A percentile compares a stretch with the other conserved stretches of the same genome.
Conservation (phyloP, 768 basidiomycete species). For the Suillus fuscotomentosus region DNA sequence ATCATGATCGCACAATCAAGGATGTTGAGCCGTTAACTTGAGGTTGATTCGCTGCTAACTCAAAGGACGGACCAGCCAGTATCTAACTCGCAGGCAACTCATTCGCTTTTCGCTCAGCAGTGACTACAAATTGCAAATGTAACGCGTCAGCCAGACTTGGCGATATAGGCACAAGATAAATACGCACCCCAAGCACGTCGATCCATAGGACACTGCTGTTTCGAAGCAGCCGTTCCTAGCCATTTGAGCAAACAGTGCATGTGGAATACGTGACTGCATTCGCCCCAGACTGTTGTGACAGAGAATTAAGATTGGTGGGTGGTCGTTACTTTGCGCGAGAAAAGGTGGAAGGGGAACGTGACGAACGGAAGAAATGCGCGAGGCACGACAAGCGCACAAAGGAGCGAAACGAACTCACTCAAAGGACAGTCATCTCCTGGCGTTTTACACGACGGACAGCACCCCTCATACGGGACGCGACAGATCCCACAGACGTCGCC, state of each 20-base stretch:
- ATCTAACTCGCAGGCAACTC: constrained; percentile 5
- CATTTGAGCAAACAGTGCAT: constrained; percentile 98
- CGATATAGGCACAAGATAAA: background rate
- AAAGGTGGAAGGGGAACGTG: background rate
- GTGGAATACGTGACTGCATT: constrained; percentile 97
- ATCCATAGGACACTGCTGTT: constrained; percentile 99
- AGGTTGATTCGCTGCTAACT: background rate
- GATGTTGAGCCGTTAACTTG: background rate
- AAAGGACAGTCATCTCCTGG: constrained; percentile 96
- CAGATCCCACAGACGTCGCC: constrained; percentile 85
- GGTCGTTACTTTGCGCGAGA: background rate
- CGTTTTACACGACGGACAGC: constrained; percentile 94
- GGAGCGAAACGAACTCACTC: constrained; percentile 48
- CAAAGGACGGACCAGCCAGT: background rate
- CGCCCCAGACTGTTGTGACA: constrained; percentile 79
- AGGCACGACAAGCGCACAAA: constrained; percentile 5
- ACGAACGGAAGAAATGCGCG: background rate
- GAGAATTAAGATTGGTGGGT: background rate
- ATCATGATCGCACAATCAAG: background rate
- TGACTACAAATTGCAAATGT: constrained; percentile 33
- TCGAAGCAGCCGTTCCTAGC: constrained; percentile 86
- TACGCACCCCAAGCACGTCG: constrained; percentile 85
- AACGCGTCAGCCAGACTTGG: background rate
- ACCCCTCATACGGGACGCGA: constrained; percentile 88
- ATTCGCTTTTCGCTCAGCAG: constrained; percentile 52